Percentiles rank a stretch among this genome's conserved stretches.
Conservation (phyloP, 371 early-diverging fungal species). For the Chytridium lagenaria region DNA sequence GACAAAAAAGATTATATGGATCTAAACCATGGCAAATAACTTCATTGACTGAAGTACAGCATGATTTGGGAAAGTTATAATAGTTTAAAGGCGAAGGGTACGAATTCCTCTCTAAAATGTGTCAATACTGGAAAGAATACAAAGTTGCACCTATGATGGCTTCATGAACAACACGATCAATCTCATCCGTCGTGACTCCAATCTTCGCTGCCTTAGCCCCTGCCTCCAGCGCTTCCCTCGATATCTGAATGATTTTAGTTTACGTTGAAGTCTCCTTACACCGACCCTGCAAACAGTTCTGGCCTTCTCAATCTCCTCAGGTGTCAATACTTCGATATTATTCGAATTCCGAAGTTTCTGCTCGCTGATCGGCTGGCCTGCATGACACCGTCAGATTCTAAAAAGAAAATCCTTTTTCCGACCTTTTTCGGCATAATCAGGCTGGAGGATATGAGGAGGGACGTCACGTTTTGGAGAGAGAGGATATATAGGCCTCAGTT, state of each 20-base stretch:
- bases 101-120: slow-evolving; percentile 63
- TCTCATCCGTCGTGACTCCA: slow-evolving; percentile 92
- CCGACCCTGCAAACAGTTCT: slow-evolving; percentile 76
- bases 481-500: slow-evolving; percentile 85
- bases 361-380: slow-evolving; percentile 76
- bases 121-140: background rate
- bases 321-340: slow-evolving; percentile 67
- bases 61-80: slow-evolving; percentile 87
- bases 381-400: background rate
- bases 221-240: slow-evolving; percentile 85
- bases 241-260: slow-evolving; percentile 58
- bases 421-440: slow-evolving; percentile 79
- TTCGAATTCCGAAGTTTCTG: slow-evolving; percentile 63
- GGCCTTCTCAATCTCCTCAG: slow-evolving; percentile 80
- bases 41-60: slow-evolving; percentile 85
- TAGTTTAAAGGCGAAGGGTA: slow-evolving; percentile 97
- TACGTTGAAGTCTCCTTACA: background rate
- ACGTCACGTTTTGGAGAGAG: slow-evolving; percentile 77
- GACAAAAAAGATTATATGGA: slow-evolving; percentile 43
- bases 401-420: background rate
- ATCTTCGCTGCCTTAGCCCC: slow-evolving; percentile 77
- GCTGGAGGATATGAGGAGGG: slow-evolving; percentile 74
- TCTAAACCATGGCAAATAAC: slow-evolving; percentile 67
- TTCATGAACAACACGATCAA: slow-evolving; percentile 87
- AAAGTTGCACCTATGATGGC: slow-evolving; percentile 69